Percentiles rank a stretch among this genome's conserved stretches.
phyloP scores from a whole-genome alignment of 768 basidiomycete genomes.

The Mycena galopus region DNA sequence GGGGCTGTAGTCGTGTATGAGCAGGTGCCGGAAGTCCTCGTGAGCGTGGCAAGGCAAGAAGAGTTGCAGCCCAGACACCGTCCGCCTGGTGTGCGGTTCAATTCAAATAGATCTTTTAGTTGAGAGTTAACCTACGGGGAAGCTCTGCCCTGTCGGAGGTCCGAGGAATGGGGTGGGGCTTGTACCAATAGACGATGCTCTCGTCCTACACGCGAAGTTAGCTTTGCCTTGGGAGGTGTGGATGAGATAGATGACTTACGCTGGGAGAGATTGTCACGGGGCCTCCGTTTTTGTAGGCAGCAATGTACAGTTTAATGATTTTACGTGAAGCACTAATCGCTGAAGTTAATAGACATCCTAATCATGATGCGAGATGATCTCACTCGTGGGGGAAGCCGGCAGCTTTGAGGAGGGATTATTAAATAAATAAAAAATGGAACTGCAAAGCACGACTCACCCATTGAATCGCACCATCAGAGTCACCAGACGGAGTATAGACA shows the following conservation, averaged over 20 bases:
- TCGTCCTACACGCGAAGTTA: background rate
- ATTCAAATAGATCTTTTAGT: background rate
- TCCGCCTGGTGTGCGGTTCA: background rate
- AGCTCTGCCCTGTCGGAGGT: background rate
- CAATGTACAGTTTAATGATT: constrained; percentile 3
- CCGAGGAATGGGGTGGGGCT: constrained; percentile 1
- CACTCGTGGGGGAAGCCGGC: constrained; percentile 4
- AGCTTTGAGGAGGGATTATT: background rate
- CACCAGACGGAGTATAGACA: background rate
- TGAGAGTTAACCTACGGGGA: background rate
- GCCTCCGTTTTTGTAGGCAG: constrained; percentile 2
- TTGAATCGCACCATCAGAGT: background rate
- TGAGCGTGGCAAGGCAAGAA: background rate
- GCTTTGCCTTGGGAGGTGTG: background rate
- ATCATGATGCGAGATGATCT: background rate
- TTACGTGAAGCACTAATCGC: background rate
- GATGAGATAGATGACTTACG: background rate
- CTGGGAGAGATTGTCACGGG: background rate
- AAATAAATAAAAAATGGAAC: background rate
- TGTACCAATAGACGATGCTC: constrained; percentile 1
- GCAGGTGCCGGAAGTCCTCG: background rate
- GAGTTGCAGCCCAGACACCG: background rate
- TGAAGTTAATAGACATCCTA: background rate
- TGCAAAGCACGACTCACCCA: background rate
- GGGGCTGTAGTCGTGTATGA: background rate